These are phyloP conservation scores for Calonectria hongkongensis DNA, from an alignment of 2,329 filamentous ascomycete genomes.

Conservation along the genomic window DNA sequence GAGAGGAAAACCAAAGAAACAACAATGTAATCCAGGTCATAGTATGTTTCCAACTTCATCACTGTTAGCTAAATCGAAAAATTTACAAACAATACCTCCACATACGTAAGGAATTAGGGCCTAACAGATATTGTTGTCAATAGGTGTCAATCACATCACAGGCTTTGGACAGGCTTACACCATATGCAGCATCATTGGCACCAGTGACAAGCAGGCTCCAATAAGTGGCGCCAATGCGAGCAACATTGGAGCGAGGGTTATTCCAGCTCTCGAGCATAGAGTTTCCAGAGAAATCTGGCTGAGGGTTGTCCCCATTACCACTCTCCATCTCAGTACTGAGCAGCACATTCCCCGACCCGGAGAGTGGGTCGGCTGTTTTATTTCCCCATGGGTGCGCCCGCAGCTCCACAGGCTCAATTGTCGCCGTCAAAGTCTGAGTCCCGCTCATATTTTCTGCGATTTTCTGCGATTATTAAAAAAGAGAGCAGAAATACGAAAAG, in stretches of 20 bases:
- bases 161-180: constrained; percentile 63
- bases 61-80: neutral
- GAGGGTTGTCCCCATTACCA: neutral
- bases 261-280: constrained; percentile 47
- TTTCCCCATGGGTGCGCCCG: neutral
- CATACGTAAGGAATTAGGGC: constrained; percentile 69
- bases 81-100: neutral
- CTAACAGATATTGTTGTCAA: constrained; percentile 51
- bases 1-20: constrained; percentile 80
- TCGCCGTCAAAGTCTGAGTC: neutral
- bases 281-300: neutral
- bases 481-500: neutral
- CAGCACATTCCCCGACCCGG: neutral
- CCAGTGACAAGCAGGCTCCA: constrained; percentile 76
- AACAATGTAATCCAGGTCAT: constrained; percentile 75
- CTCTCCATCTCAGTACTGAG: neutral
- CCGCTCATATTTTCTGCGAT: neutral
- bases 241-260: constrained; percentile 61
- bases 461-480: too few species aligned
- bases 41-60: constrained; percentile 66
- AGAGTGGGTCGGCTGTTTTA: neutral
- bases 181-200: constrained; percentile 75
- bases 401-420: constrained; percentile 10
- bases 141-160: neutral
- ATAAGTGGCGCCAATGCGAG: constrained; percentile 71